Percentiles rank a stretch among this genome's conserved stretches.
These are phyloP conservation scores for Tetrapisispora namnaoensis DNA, from an alignment of 805 yeast genomes.

Conservation along the genomic window DNA sequence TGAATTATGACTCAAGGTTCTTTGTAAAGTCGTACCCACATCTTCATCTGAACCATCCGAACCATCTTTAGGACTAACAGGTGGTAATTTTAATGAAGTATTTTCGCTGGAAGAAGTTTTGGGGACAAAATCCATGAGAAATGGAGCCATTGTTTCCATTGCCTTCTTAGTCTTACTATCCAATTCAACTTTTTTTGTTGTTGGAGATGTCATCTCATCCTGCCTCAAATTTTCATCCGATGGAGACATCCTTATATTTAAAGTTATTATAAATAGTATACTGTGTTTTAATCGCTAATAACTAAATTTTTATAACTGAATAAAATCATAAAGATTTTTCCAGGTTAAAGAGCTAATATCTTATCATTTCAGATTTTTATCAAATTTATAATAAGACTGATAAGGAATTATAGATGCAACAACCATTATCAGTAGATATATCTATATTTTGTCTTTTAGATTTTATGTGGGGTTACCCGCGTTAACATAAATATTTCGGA, in stretches of 20 bases:
- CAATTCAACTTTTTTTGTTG: neutral
- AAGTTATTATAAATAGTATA: too few species aligned
- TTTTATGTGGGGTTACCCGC: neutral
- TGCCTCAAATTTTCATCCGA: neutral
- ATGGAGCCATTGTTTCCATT: constrained; percentile 73
- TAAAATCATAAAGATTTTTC: too few species aligned
- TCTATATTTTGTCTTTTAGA: neutral
- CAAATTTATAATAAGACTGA: too few species aligned
- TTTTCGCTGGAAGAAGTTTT: constrained; percentile 50
- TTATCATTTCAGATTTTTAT: too few species aligned
- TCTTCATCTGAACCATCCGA: constrained; percentile 21
- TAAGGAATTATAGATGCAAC: too few species aligned
- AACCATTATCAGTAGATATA: too few species aligned
- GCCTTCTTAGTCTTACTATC: constrained; percentile 38
- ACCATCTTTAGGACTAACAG: constrained; percentile 17
- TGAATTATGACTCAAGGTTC: constrained; percentile 20
- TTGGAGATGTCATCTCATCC: neutral
- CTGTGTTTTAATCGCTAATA: too few species aligned
- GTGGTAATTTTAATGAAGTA: constrained; percentile 28
- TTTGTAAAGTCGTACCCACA: constrained; percentile 17
- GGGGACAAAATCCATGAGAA: constrained; percentile 62
- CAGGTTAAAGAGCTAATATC: too few species aligned
- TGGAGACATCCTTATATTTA: neutral
- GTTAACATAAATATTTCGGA: neutral
- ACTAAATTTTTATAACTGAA: too few species aligned